These are phyloP conservation scores for Phalaenopsis aphrodite DNA, from an alignment of 106 monocot species.

Conservation along the genomic window DNA sequence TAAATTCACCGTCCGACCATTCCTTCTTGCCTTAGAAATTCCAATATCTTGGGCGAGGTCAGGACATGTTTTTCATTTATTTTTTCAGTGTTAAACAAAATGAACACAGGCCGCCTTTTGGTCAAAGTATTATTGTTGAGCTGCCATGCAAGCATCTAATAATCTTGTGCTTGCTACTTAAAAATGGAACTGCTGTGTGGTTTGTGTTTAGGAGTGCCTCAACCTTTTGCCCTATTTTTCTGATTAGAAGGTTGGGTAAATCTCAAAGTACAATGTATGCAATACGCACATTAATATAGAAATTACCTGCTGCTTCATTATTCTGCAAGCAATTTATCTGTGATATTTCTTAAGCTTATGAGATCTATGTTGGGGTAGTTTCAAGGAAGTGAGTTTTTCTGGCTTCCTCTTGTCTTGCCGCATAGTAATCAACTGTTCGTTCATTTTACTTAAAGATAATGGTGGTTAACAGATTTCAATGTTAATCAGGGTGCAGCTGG, in stretches of 20 bases:
- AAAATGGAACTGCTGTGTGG: too few species aligned
- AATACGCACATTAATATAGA: neutral
- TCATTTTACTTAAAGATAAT: neutral
- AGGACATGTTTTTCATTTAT: too few species aligned
- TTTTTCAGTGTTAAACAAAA: too few species aligned
- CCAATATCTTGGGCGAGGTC: too few species aligned
- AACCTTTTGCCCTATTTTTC: neutral
- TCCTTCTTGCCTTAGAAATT: too few species aligned
- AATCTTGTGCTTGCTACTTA: too few species aligned
- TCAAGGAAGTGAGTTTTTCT: too few species aligned
- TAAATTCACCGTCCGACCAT: too few species aligned
- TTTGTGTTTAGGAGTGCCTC: neutral
- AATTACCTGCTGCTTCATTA: neutral
- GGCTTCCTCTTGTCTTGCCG: neutral
- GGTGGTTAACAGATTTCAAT: neutral
- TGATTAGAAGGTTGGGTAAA: too few species aligned
- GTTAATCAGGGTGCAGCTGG: slow-evolving; percentile 80
- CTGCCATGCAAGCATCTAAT: too few species aligned
- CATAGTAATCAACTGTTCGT: neutral
- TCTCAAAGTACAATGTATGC: neutral
- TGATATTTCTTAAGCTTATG: neutral
- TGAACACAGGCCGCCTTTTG: too few species aligned
- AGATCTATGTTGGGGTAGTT: neutral
- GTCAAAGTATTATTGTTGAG: too few species aligned
- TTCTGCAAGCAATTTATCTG: neutral